phyloP scores from a whole-genome alignment of 768 basidiomycete genomes.

The Thelephora ganbajun region DNA sequence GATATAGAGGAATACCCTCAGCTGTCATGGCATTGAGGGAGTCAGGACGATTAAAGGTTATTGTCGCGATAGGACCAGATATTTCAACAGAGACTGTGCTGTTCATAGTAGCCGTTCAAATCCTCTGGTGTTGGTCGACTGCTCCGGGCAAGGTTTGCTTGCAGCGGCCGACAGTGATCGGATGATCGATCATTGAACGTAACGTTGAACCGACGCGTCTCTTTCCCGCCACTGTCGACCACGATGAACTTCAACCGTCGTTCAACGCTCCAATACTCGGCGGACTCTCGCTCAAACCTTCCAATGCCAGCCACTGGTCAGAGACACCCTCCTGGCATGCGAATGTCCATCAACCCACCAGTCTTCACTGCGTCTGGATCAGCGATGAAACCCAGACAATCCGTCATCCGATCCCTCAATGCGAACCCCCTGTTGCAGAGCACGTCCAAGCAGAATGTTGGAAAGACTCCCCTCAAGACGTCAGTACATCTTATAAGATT shows the following conservation, averaged over 20 bases:
- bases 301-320: constrained; percentile 64
- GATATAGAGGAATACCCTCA: constrained; percentile 22
- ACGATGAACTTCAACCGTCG: constrained; percentile 29
- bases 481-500: constrained; percentile 19
- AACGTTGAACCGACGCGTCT: background rate
- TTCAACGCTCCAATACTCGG: constrained; percentile 41
- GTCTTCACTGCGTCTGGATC: constrained; percentile 15
- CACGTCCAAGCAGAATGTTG: constrained; percentile 46
- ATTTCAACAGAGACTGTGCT: constrained; percentile 34
- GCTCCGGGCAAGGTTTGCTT: background rate
- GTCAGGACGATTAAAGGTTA: constrained; percentile 48
- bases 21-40: constrained; percentile 45
- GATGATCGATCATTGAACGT: too few relatives aligned
- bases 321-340: constrained; percentile 41
- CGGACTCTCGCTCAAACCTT: constrained; percentile 48
- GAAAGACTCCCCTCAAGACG: constrained; percentile 66
- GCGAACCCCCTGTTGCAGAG: constrained; percentile 57
- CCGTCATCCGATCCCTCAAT: constrained; percentile 56
- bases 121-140: background rate
- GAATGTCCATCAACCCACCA: constrained; percentile 59
- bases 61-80: constrained; percentile 48
- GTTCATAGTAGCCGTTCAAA: constrained; percentile 14
- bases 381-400: constrained; percentile 48
- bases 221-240: background rate
- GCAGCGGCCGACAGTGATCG: background rate